Evolutionary conservation across 306 rosid species (phyloP).

Genomic region (Acacia confusa): DNA sequence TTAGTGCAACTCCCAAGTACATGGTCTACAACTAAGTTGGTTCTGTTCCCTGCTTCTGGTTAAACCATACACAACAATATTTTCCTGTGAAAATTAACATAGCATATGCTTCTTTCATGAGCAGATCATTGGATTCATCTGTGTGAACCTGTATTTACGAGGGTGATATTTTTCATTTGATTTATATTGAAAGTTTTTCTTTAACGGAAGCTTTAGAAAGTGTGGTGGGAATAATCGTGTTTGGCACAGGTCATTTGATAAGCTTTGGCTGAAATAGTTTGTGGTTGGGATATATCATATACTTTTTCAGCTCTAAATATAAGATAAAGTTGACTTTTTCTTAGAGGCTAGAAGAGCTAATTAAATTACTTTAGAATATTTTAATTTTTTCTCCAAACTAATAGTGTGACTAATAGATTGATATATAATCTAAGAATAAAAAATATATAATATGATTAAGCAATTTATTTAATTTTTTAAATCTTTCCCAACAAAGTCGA

Average conservation of each 20-base stretch:
- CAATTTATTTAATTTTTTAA: no score
- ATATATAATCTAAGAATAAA: no score
- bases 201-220: not conserved
- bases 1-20: conserved; percentile 98
- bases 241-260: not conserved
- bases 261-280: not conserved
- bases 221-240: not conserved
- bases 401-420: no score
- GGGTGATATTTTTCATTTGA: not conserved
- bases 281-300: no score
- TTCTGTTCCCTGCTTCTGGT: conserved; percentile 17
- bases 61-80: conserved; percentile 24
- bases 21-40: conserved; percentile 91
- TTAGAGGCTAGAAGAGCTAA: no score
- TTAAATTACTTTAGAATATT: no score
- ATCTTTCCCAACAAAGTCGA: no score
- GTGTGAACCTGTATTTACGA: conserved; percentile 22
- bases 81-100: conserved; percentile 20
- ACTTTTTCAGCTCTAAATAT: no score
- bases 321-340: no score
- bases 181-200: not conserved
- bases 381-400: no score
- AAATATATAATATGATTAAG: no score
- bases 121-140: conserved; percentile 28
- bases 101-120: conserved; percentile 20